Percentiles rank a stretch among this genome's conserved stretches.
These are phyloP conservation scores for Colletotrichum liaoningense DNA, from an alignment of 2,329 filamentous ascomycete species.

Conservation along the genomic window DNA sequence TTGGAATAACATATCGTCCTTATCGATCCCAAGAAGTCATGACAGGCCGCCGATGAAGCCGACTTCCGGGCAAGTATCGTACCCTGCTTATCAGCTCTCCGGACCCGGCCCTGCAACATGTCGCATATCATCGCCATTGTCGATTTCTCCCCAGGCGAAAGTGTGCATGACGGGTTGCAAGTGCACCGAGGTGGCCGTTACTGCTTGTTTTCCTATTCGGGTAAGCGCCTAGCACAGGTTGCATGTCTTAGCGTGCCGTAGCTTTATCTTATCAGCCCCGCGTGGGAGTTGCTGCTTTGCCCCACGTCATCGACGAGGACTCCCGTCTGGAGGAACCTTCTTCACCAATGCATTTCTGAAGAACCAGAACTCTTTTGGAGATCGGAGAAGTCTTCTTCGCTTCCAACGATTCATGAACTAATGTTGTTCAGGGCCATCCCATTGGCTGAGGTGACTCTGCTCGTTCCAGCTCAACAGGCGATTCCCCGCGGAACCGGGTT, in stretches of 20 bases:
- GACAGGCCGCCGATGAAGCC: not conserved
- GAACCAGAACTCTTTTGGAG: not conserved
- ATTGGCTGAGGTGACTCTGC: conserved; percentile 2
- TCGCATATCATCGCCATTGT: not conserved
- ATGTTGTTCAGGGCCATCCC: not conserved
- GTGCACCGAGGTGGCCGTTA: conserved; percentile 25
- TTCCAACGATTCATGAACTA: conserved; percentile 20
- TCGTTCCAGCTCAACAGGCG: conserved; percentile 11
- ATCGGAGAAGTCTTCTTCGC: not conserved
- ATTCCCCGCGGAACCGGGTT: conserved; percentile 23
- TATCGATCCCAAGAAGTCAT: not conserved
- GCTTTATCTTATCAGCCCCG: conserved; percentile 36
- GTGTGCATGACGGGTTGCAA: conserved; percentile 10
- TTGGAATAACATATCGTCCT: not conserved
- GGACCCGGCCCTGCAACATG: not conserved
- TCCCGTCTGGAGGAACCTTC: conserved; percentile 3
- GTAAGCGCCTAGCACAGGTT: conserved; percentile 34
- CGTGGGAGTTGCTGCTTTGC: conserved; percentile 9
- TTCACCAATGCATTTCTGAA: conserved; percentile 20
- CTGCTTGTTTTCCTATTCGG: conserved; percentile 33
- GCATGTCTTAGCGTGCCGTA: conserved; percentile 29
- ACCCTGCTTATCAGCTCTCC: conserved; percentile 2
- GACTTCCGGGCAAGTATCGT: not conserved
- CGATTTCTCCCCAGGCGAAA: not conserved
- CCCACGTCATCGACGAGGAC: conserved; percentile 29